Evolutionary conservation across 2,329 filamentous ascomycete genomes (phyloP), one percentile per base, ranked within the genome.

Genomic region (Xylariales sp.): DNA sequence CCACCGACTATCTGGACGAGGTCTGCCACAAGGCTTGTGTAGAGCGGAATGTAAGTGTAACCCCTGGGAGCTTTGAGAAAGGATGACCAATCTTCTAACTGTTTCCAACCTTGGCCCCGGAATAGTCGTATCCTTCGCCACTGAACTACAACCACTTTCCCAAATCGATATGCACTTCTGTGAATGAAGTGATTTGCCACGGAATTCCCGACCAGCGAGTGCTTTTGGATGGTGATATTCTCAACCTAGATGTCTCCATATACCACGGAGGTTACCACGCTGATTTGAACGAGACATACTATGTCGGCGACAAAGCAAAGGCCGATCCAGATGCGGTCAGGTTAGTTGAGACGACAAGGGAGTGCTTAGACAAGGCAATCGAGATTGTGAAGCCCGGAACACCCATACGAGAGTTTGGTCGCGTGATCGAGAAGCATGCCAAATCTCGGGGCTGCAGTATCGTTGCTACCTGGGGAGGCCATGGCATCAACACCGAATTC

Each of bases 131-230:
- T 60, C 90, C 89, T 0, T 95, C 90, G 1, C 88, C 89, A 1
- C 70, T 95, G 24, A 95, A 95, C 67, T 96, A 96, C 66, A 84
- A 85, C 69, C 74, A 89, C 62, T 97, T 96, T 66, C 91, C 91
- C 47, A 97, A 97, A 67, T 96, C 91, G 0, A 85, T 95, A 40
- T 96, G 91, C 66, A 96, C 91, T 4, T 95, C 89, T 3, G 66
- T 85, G 30, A 97, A 97, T 70, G 91, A 97, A 66, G 85, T 95
- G 47, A 95, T 97, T 60, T 97, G 91, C 68, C 91, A 97, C 70
- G 91, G 91, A 38, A 96, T 97, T 47, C 91, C 91, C 12, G 91
- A 97, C 56, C 81, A 93, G 59, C 79, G 90, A 37, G 72, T 85
- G 6, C 74, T 97, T 1, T 65, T 88, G 45, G 89, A 96, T 50